These are phyloP conservation scores for Neurospora sp. DNA, from an alignment of 495 filamentous ascomycete genomes.

Conservation along the genomic window DNA sequence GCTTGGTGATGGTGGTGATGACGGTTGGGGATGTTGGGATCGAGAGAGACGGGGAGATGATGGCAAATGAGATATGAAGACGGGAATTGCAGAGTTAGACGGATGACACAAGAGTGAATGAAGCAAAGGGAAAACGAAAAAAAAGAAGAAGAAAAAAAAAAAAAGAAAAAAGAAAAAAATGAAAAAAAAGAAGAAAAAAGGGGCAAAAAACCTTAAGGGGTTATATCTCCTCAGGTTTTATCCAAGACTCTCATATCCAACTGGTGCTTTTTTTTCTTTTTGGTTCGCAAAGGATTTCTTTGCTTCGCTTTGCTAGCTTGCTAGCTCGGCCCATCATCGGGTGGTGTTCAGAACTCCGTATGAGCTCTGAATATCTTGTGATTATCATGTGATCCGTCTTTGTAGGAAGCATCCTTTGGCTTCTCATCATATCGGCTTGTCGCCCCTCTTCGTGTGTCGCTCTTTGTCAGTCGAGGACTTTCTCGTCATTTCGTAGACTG, in stretches of 20 bases:
- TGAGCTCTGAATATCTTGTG: neutral
- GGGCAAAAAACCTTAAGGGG: neutral
- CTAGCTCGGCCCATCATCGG: neutral
- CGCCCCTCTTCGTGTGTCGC: neutral
- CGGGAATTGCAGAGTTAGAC: neutral
- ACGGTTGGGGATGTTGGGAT: neutral
- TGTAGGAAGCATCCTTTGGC: neutral
- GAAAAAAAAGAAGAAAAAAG: neutral
- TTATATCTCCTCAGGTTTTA: neutral
- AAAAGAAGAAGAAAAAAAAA: neutral
- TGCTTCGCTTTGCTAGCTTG: neutral
- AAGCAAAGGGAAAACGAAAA: neutral
- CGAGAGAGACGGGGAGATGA: neutral
- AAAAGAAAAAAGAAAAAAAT: too few species aligned
- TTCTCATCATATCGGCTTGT: neutral
- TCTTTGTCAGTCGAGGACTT: neutral
- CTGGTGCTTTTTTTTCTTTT: neutral
- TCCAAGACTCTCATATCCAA: neutral
- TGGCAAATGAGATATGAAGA: neutral
- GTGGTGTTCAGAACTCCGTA: neutral
- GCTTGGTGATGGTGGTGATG: constrained; percentile 4
- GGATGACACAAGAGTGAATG: neutral
- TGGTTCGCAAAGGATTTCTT: neutral
- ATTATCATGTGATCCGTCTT: neutral
- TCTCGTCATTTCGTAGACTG: neutral